Conservation (phyloP, 176 grass and related monocot species). For the Themeda triandra region DNA sequence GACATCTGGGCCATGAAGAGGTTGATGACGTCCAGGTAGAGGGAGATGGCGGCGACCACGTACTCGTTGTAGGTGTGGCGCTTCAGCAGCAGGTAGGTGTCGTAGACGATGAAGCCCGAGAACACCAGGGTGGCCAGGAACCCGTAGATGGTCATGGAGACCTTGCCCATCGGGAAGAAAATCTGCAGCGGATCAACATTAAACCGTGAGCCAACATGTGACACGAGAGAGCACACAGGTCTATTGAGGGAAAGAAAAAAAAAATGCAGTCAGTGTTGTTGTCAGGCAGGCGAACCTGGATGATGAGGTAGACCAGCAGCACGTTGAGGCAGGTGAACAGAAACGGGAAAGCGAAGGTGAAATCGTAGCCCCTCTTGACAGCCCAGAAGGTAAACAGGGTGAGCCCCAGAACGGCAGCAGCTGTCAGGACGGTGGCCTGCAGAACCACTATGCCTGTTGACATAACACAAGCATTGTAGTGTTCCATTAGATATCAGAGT, state of each 20-base stretch:
- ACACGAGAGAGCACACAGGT: background rate
- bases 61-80: slow-evolving; percentile 60
- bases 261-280: no score
- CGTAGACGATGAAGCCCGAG: slow-evolving; percentile 47
- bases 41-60: slow-evolving; percentile 45
- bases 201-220: background rate
- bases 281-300: slow-evolving; percentile 42
- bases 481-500: background rate
- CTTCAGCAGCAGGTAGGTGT: slow-evolving; percentile 62
- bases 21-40: slow-evolving; percentile 75
- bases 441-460: slow-evolving; percentile 52
- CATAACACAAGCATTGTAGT: background rate
- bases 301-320: slow-evolving; percentile 38
- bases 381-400: slow-evolving; percentile 72
- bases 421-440: slow-evolving; percentile 48
- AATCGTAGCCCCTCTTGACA: slow-evolving; percentile 43
- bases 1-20: slow-evolving; percentile 59
- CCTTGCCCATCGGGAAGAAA: slow-evolving; percentile 41
- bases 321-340: slow-evolving; percentile 38
- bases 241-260: background rate
- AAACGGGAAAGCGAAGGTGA: slow-evolving; percentile 55
- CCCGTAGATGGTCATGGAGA: slow-evolving; percentile 39
- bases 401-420: slow-evolving; percentile 36
- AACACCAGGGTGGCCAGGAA: slow-evolving; percentile 44
- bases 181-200: slow-evolving; percentile 32